These are phyloP conservation scores for Coemansia sp. DNA, from an alignment of 192 early-diverging fungal genomes.

Conservation along the genomic window DNA sequence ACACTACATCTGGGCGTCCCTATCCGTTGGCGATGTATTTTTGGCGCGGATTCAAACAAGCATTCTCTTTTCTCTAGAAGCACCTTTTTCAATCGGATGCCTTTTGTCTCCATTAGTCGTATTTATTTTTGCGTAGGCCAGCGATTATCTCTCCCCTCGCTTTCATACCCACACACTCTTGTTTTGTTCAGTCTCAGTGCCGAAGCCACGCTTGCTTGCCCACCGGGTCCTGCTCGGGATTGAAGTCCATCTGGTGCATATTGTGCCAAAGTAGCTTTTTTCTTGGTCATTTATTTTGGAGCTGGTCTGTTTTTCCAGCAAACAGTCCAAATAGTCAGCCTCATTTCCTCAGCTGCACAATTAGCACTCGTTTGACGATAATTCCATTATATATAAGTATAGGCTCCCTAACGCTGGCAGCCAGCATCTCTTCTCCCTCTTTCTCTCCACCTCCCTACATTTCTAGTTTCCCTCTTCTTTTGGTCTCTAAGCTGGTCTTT, in stretches of 20 bases:
- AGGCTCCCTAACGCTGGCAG: conserved; percentile 6
- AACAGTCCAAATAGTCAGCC: conserved; percentile 16
- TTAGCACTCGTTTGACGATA: background rate
- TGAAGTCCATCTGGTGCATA: conserved; percentile 7
- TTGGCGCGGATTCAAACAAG: conserved; percentile 13
- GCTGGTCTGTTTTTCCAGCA: background rate
- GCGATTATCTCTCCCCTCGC: conserved; percentile 11
- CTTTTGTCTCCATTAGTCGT: conserved; percentile 7
- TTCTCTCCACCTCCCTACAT: conserved; percentile 15
- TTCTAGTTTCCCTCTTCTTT: conserved; percentile 6
- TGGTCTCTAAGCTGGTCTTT: conserved; percentile 31
- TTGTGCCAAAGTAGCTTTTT: conserved; percentile 8
- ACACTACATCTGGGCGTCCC: background rate
- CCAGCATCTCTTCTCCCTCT: conserved; percentile 5
- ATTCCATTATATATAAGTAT: conserved; percentile 3
- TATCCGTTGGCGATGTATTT: conserved; percentile 8
- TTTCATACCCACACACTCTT: conserved; percentile 14
- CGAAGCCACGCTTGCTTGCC: conserved; percentile 19
- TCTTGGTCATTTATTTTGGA: conserved; percentile 1
- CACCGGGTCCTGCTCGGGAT: conserved; percentile 6
- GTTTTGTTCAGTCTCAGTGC: conserved; percentile 11
- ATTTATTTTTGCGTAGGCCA: conserved; percentile 10
- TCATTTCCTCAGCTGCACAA: conserved; percentile 5
- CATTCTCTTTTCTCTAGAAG: conserved; percentile 16
- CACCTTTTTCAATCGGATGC: conserved; percentile 6